Evolutionary conservation across 129 eudicot genomes (phyloP).

Genomic region (Lactuca sativa): DNA sequence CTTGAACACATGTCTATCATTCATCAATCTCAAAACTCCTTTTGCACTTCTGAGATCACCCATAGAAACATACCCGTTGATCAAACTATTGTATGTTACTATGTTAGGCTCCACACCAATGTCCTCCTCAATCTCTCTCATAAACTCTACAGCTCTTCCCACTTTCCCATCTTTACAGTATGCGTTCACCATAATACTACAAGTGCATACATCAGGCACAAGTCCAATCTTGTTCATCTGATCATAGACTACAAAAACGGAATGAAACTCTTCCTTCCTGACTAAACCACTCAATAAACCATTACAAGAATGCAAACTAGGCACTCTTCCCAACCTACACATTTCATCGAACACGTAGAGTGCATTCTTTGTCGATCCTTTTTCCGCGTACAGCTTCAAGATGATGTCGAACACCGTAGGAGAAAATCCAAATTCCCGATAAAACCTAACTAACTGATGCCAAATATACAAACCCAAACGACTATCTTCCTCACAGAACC

Average conservation of each 20-base stretch:
- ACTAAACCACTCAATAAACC: conserved; percentile 66
- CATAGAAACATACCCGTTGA: conserved; percentile 61
- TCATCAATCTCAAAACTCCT: conserved; percentile 58
- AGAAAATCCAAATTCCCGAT: conserved; percentile 69
- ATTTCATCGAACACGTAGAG: conserved; percentile 84
- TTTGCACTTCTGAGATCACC: conserved; percentile 63
- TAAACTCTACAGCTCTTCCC: conserved; percentile 47
- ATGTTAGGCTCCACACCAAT: conserved; percentile 59
- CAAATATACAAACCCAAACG: conserved; percentile 30
- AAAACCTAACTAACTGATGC: conserved; percentile 55
- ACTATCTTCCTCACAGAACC: conserved; percentile 22
- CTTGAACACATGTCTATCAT: conserved; percentile 35
- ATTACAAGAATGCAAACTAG: conserved; percentile 77
- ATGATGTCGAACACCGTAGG: conserved; percentile 74
- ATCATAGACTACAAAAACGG: conserved; percentile 56
- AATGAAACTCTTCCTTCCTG: conserved; percentile 39
- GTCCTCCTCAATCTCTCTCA: conserved; percentile 44
- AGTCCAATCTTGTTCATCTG: conserved; percentile 64
- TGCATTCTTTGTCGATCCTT: conserved; percentile 60
- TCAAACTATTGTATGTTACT: conserved; percentile 75
- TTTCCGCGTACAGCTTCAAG: conserved; percentile 56
- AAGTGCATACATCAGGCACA: conserved; percentile 72
- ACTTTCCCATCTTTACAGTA: conserved; percentile 72
- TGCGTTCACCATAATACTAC: conserved; percentile 76
- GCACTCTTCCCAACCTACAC: conserved; percentile 57